Conservation (phyloP, 352 stramenopile species). For the Phytophthora macrochlamydospora region DNA sequence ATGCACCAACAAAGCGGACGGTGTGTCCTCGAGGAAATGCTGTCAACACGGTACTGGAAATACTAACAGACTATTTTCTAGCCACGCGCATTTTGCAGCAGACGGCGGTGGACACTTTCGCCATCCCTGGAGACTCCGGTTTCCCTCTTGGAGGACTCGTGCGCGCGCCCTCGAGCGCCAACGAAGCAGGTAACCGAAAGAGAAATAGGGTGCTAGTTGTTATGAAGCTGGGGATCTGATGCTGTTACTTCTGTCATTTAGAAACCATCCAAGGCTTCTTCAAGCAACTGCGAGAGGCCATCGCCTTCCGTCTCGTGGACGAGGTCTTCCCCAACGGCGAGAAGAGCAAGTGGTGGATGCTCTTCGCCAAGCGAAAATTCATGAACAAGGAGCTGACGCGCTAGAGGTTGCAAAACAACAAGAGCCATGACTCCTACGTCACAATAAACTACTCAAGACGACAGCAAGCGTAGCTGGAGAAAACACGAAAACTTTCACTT, state of each 20-base stretch:
- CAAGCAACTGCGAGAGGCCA: constrained; percentile 90
- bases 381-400: constrained; percentile 93
- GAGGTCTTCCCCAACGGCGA: constrained; percentile 84
- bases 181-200: constrained; percentile 67
- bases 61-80: constrained; percentile 24
- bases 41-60: background rate
- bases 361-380: constrained; percentile 94
- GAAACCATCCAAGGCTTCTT: constrained; percentile 90
- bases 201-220: background rate
- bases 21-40: constrained; percentile 23
- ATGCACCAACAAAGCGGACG: constrained; percentile 75
- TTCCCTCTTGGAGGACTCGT: constrained; percentile 89
- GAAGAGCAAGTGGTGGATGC: constrained; percentile 95
- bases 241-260: constrained; percentile 19
- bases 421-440: background rate
- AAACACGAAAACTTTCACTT: constrained; percentile 8
- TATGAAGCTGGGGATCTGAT: background rate
- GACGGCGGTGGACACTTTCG: constrained; percentile 83
- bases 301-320: constrained; percentile 81
- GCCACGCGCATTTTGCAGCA: constrained; percentile 81
- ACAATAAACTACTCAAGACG: background rate
- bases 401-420: constrained; percentile 25
- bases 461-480: background rate
- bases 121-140: constrained; percentile 84
- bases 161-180: constrained; percentile 66